Conservation (phyloP, 768 basidiomycete species). For the Boletus rufocinnamomeus region DNA sequence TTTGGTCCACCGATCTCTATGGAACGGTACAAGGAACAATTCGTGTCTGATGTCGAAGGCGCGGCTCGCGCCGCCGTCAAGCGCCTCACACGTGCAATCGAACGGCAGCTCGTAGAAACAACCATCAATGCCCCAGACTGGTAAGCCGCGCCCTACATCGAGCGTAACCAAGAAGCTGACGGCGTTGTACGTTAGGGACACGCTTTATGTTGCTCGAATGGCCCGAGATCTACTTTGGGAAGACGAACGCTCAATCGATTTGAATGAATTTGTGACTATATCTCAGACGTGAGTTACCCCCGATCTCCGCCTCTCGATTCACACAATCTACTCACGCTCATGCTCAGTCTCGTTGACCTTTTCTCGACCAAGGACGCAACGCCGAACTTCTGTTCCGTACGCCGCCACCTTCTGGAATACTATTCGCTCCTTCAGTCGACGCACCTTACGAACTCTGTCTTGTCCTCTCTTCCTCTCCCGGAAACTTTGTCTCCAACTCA, state of each 20-base stretch:
- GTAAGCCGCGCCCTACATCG: slow-evolving; percentile 48
- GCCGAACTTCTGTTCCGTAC: slow-evolving; percentile 59
- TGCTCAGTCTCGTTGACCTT: slow-evolving; percentile 79
- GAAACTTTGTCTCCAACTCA: slow-evolving; percentile 77
- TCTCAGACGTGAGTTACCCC: slow-evolving; percentile 80
- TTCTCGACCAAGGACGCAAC: slow-evolving; percentile 71
- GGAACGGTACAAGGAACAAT: slow-evolving; percentile 74
- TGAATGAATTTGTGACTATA: slow-evolving; percentile 79
- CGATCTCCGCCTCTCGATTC: slow-evolving; percentile 24
- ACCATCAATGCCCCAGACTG: slow-evolving; percentile 95
- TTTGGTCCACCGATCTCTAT: slow-evolving; percentile 82
- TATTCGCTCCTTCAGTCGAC: slow-evolving; percentile 83
- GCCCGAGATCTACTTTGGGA: slow-evolving; percentile 94
- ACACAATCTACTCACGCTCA: slow-evolving; percentile 27
- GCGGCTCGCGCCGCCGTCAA: slow-evolving; percentile 81
- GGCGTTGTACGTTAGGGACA: slow-evolving; percentile 62
- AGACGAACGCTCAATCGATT: slow-evolving; percentile 68
- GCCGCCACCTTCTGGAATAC: slow-evolving; percentile 78
- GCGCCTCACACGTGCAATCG: slow-evolving; percentile 74
- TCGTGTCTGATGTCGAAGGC: slow-evolving; percentile 67
- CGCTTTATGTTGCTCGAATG: slow-evolving; percentile 87
- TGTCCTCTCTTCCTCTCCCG: slow-evolving; percentile 84
- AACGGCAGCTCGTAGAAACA: slow-evolving; percentile 65
- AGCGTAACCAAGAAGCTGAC: slow-evolving; percentile 19
- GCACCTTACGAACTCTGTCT: slow-evolving; percentile 79